Evolutionary conservation across 2,329 filamentous ascomycete species (phyloP).

Genomic region (Talaromyces albobiverticillius): DNA sequence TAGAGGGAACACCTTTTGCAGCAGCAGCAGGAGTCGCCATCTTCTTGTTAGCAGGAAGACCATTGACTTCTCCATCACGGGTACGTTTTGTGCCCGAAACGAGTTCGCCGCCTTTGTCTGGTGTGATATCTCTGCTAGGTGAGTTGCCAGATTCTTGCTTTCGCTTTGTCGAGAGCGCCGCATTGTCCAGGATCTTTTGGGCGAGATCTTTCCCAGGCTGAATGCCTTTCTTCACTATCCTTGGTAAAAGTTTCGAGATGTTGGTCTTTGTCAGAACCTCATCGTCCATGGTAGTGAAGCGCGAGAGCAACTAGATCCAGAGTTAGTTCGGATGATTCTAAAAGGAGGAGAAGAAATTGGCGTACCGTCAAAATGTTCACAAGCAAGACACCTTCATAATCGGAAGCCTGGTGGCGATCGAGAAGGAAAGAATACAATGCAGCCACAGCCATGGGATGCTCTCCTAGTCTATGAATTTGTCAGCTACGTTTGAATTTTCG

Average conservation of each 20-base stretch:
- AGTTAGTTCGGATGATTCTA: constrained; percentile 21
- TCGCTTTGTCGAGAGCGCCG: constrained; percentile 42
- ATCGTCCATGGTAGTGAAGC: constrained; percentile 57
- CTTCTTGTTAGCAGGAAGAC: constrained; percentile 36
- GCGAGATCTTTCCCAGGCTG: constrained; percentile 55
- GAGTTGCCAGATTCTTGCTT: constrained; percentile 39
- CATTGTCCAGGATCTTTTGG: constrained; percentile 53
- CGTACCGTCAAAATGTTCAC: constrained; percentile 45
- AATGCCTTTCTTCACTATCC: constrained; percentile 58
- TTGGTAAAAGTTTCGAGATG: constrained; percentile 55
- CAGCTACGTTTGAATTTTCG: constrained; percentile 19
- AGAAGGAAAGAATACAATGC: constrained; percentile 48
- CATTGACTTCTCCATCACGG: constrained; percentile 37
- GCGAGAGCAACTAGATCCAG: constrained; percentile 47
- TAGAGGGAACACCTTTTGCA: constrained; percentile 27
- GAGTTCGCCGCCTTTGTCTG: constrained; percentile 22
- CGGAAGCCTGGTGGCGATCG: constrained; percentile 48
- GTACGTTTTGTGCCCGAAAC: constrained; percentile 35
- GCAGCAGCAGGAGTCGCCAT: constrained; percentile 31
- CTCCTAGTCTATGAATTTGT: constrained; percentile 41
- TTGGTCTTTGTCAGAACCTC: constrained; percentile 60
- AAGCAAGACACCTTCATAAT: constrained; percentile 45
- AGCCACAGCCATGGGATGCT: constrained; percentile 47
- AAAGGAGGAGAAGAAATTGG: neutral
- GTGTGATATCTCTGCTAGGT: constrained; percentile 34